Percentiles rank a stretch among this genome's conserved stretches.
These are phyloP conservation scores for Lentinus tigrinus DNA, from an alignment of 768 basidiomycete genomes.

Conservation along the genomic window DNA sequence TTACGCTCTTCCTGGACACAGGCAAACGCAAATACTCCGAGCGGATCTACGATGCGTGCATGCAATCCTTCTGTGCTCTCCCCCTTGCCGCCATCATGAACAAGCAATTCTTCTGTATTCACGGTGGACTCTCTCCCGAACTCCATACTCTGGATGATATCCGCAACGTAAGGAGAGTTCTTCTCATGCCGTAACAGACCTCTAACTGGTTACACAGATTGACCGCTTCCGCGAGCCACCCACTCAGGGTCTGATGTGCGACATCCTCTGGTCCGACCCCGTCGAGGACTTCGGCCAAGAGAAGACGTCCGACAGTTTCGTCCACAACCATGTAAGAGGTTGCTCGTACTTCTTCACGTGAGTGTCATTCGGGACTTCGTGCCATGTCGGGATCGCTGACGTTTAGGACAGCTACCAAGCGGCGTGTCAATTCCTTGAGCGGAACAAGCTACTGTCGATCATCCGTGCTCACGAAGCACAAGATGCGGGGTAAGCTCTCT, in stretches of 20 bases:
- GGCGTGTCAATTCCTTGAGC: constrained; percentile 94
- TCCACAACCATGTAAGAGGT: constrained; percentile 96
- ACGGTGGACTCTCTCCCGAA: constrained; percentile 95
- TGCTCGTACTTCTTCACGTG: constrained; percentile 96
- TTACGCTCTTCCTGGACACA: constrained; percentile 29
- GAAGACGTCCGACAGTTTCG: constrained; percentile 84
- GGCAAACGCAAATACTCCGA: constrained; percentile 99
- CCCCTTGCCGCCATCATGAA: constrained; percentile 99
- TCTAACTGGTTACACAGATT: constrained; percentile 49
- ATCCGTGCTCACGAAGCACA: constrained; percentile 98
- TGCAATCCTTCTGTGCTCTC: constrained; percentile 95
- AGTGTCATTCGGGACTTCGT: constrained; percentile 29
- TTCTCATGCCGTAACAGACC: not conserved
- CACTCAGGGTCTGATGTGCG: constrained; percentile 96
- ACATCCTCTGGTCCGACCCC: constrained; percentile 98
- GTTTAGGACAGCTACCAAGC: constrained; percentile 77
- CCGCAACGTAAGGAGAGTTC: constrained; percentile 57
- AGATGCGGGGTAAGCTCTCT: constrained; percentile 80
- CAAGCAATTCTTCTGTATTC: constrained; percentile 98
- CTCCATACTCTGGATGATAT: constrained; percentile 95
- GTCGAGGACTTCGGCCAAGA: constrained; percentile 97
- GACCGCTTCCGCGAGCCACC: constrained; percentile 99
- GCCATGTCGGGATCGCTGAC: constrained; percentile 8
- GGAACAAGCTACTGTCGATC: constrained; percentile 94
- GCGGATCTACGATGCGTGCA: constrained; percentile 93